Evolutionary conservation across 192 early-diverging fungal species (phyloP), one percentile per base, ranked within the genome.

Genomic region (Gryganskiella cystojenkinii): DNA sequence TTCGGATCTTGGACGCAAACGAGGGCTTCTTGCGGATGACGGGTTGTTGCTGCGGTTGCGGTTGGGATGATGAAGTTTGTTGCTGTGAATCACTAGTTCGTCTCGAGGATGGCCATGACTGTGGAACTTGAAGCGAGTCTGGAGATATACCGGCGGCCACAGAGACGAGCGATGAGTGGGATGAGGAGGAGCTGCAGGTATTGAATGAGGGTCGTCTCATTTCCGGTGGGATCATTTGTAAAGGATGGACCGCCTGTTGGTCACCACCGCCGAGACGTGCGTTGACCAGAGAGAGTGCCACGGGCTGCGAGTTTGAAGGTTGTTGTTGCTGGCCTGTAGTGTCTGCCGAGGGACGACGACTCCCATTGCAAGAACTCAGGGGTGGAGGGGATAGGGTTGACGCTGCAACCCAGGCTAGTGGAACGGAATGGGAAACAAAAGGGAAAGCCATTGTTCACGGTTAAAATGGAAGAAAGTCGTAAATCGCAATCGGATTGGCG

Each of bases 1-100:
- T 76, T 7, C 73, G 73, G 25, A 76, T 55, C 47, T 67, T 76
- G 58, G 73, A 67, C 15, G 66, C 73, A 7, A 76, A 27, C 0
- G 64, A 51, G 1, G 71, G 20, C 42, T 53, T 66, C 52, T 75
- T 67, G 7, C 71, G 71, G 31, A 60, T 28, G 6, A 17, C 24
- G 2, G 40, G 25, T 31, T 28, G 46, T 17, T 22, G 53, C 24
- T 17, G 1, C 14, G 28, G 30, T n/a, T n/a, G n/a, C n/a, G n/a
- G n/a, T n/a, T n/a, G n/a, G n/a, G n/a, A n/a, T n/a, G n/a, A 27
- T 13, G 13, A 33, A 17, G 53, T 9, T 28, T 2, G 24, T 10
- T 27, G 31, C 24, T 45, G 37, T 10, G 34, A 0, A 24, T 55
- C 2, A 37, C 33, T 19, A 22, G 27, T 35, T 19, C 17, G 11